phyloP scores from a whole-genome alignment of 495 filamentous ascomycete species.

The Thozetella sp. region DNA sequence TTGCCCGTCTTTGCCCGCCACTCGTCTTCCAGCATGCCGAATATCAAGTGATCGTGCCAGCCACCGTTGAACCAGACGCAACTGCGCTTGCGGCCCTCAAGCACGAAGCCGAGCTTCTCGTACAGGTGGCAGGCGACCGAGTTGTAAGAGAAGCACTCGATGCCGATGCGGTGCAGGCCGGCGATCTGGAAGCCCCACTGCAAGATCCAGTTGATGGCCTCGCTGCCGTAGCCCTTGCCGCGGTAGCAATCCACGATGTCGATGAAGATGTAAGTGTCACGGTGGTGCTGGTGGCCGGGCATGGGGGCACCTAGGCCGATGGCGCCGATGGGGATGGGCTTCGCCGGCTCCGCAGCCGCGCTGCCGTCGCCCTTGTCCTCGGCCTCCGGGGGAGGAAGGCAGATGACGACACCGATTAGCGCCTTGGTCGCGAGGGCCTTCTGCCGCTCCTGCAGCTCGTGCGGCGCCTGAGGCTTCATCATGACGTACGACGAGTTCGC shows the following conservation, averaged over 20 bases:
- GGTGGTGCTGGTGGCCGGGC: slow-evolving; percentile 32
- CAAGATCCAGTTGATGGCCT: slow-evolving; percentile 53
- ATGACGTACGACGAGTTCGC: background rate
- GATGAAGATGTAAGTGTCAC: slow-evolving; percentile 41
- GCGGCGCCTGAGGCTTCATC: background rate
- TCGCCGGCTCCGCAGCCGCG: background rate
- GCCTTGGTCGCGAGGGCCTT: background rate
- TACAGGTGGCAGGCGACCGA: slow-evolving; percentile 43
- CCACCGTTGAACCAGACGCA: slow-evolving; percentile 36
- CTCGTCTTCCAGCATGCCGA: slow-evolving; percentile 50
- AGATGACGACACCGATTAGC: background rate
- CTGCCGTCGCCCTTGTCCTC: background rate
- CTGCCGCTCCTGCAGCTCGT: background rate
- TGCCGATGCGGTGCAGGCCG: slow-evolving; percentile 46
- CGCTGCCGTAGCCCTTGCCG: slow-evolving; percentile 51
- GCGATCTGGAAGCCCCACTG: slow-evolving; percentile 47
- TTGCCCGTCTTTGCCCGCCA: slow-evolving; percentile 29
- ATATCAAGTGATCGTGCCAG: slow-evolving; percentile 43
- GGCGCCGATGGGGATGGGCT: slow-evolving; percentile 15
- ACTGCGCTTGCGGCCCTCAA: slow-evolving; percentile 50
- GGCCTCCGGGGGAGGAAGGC: background rate
- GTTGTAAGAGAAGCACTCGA: slow-evolving; percentile 44
- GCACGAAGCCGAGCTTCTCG: slow-evolving; percentile 44
- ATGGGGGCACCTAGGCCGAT: slow-evolving; percentile 28
- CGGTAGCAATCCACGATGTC: slow-evolving; percentile 34